Base-by-base conservation (phyloP, 805 yeast species). In the Metschnikowia peoriensis region DNA sequence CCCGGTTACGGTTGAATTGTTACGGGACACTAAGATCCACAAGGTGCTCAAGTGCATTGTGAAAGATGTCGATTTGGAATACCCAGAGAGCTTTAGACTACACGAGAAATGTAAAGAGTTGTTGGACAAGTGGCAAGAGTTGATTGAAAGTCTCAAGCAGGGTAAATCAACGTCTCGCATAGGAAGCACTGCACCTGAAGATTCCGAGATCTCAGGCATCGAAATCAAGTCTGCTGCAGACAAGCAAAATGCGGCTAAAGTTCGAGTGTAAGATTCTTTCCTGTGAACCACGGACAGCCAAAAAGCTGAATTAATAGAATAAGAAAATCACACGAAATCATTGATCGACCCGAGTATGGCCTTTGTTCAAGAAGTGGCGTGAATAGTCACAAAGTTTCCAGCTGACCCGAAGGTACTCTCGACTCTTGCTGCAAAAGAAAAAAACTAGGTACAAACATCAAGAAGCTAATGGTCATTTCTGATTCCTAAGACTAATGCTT, bases 11-110 rank as follows among this genome's bases (percentile, higher is more conserved):
- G 63, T 68, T 17, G 75, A 73, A 14, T 60, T 79, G 17, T 67
- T 80, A 52, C 69, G 66, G 46, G 64, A 65, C 22, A 77, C 83
- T 14, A 80, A 79, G 58, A 66, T 80, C 47, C 83, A 80, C 60
- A 80, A 80, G 61, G 83, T 80, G 1, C 61, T 80, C 53, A 78
- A 75, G 60, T 80, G 81, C 50, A 77, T 80, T 17, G 53, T 72
- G 47, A 72, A 71, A 51, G 70, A 72, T 53, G 68, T 67, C 28
- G 66, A 66, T 37, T 66, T 78, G 55, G 75, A 69, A 53, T 71
- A 74, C 53, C 70, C 74, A 12, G 73, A 76, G 38, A 76, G 78
- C 54, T 76, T 71, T 62, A 69, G 73, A 52, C 69, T 80, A 52
- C 82, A 78, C 53, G 75, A 73, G 49, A 66, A 78, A 55, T 74